Evolutionary conservation across 306 rosid genomes (phyloP).

Genomic region (Vigna radiata): DNA sequence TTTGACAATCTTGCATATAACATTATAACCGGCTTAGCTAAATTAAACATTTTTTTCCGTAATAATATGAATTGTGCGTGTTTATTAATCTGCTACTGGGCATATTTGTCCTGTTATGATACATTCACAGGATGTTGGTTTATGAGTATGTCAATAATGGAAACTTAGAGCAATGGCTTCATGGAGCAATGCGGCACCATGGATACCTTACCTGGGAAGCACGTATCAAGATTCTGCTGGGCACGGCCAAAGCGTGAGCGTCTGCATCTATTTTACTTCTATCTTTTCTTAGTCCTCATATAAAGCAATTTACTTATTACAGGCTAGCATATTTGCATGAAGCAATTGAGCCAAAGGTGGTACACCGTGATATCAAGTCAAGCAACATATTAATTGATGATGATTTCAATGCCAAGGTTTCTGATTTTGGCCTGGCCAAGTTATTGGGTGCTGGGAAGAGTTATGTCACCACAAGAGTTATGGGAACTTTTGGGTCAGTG

Average conservation of each 20-base stretch:
- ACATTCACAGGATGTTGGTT: slow-evolving; percentile 74
- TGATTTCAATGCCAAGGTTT: slow-evolving; percentile 93
- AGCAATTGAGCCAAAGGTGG: slow-evolving; percentile 96
- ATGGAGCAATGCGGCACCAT: slow-evolving; percentile 95
- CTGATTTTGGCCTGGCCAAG: slow-evolving; percentile 96
- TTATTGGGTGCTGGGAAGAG: slow-evolving; percentile 91
- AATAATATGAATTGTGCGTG: slow-evolving; percentile 11
- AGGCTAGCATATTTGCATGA: slow-evolving; percentile 93
- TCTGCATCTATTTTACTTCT: slow-evolving; percentile 29
- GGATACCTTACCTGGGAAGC: slow-evolving; percentile 99
- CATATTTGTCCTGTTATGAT: slow-evolving; percentile 25
- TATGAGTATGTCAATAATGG: slow-evolving; percentile 96
- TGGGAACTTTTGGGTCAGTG: slow-evolving; percentile 97
- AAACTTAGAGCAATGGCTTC: slow-evolving; percentile 97
- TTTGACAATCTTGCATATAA: not conserved
- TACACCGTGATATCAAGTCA: slow-evolving; percentile 91
- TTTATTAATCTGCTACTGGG: slow-evolving; percentile 16
- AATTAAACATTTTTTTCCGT: not conserved
- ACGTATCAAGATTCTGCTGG: slow-evolving; percentile 85
- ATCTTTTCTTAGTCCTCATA: slow-evolving; percentile 34
- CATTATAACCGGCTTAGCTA: not conserved
- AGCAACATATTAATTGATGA: slow-evolving; percentile 90
- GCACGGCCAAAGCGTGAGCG: slow-evolving; percentile 97
- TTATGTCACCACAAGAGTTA: slow-evolving; percentile 92
- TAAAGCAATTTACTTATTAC: slow-evolving; percentile 50